Conservation (phyloP, 495 filamentous ascomycete genomes). For the Hypoxylon trugodes region DNA sequence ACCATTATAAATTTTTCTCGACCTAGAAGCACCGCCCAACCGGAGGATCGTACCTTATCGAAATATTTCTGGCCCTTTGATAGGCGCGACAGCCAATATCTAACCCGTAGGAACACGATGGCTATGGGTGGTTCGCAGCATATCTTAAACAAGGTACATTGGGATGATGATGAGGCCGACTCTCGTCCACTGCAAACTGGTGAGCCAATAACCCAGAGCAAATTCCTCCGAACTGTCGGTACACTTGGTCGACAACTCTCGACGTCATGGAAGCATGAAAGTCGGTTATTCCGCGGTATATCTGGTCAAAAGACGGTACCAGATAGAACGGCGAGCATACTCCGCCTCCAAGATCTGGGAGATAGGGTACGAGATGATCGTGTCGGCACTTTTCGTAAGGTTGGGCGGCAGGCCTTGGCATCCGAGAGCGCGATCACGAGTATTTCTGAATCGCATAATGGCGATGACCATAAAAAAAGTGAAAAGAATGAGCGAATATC, state of each 20-base stretch:
- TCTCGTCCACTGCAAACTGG: not conserved
- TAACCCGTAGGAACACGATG: constrained; percentile 2
- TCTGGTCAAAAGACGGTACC: not conserved
- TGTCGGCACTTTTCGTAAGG: not conserved
- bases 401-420: not conserved
- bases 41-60: not conserved
- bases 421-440: not conserved
- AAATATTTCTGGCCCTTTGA: constrained; percentile 31
- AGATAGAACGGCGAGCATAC: constrained; percentile 11
- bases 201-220: not conserved
- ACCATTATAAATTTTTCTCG: constrained; percentile 18
- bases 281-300: not conserved
- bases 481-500: constrained; percentile 45
- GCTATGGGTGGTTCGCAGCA: constrained; percentile 2
- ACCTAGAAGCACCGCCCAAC: constrained; percentile 12
- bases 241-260: constrained; percentile 6
- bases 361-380: constrained; percentile 29
- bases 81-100: not conserved
- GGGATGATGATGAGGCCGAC: not conserved
- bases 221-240: not conserved
- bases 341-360: constrained; percentile 33
- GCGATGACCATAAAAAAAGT: constrained; percentile 4
- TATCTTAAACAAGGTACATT: not conserved
- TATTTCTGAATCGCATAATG: not conserved
- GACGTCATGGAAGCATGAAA: not conserved